Evolutionary conservation across 495 filamentous ascomycete species (phyloP).

Genomic region (Staphylotrichum tortipilum): DNA sequence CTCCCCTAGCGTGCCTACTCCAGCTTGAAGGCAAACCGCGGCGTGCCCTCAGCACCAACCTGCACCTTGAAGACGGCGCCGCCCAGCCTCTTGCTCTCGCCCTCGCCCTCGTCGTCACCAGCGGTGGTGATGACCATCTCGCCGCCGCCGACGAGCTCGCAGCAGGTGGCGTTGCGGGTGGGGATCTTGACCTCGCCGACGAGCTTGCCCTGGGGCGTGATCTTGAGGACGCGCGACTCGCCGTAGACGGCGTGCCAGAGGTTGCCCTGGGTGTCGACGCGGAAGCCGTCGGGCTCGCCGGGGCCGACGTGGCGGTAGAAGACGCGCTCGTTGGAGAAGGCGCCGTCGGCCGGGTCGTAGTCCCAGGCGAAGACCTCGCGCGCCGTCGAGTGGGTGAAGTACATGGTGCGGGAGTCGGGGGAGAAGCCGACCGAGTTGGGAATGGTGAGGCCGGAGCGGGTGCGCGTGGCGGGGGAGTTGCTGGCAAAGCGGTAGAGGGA

Average conservation of each 20-base stretch:
- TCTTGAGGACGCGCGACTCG: constrained; percentile 57
- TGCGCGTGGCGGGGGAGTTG: constrained; percentile 8
- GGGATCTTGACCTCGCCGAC: constrained; percentile 59
- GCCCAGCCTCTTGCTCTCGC: constrained; percentile 52
- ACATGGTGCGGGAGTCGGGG: constrained; percentile 64
- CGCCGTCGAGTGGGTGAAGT: constrained; percentile 72
- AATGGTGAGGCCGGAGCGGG: constrained; percentile 48
- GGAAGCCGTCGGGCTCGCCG: constrained; percentile 65
- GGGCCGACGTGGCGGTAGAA: constrained; percentile 55
- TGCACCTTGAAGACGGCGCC: constrained; percentile 61
- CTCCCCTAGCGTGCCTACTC: too few relatives aligned
- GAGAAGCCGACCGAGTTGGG: constrained; percentile 80
- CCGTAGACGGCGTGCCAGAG: constrained; percentile 76
- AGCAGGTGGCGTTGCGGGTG: constrained; percentile 62
- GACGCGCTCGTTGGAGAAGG: constrained; percentile 56
- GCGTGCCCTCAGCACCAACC: constrained; percentile 54
- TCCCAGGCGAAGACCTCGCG: constrained; percentile 65
- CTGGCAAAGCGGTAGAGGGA: constrained; percentile 33
- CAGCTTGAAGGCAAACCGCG: constrained; percentile 49
- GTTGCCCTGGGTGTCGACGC: constrained; percentile 62
- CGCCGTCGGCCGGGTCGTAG: constrained; percentile 55
- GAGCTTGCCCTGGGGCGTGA: constrained; percentile 54
- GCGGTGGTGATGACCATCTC: constrained; percentile 72
- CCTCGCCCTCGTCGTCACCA: constrained; percentile 47
- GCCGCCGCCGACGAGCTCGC: constrained; percentile 61